Conservation (phyloP, 1,284 basidiomycete species). For the Pyrrhoderma noxium region DNA sequence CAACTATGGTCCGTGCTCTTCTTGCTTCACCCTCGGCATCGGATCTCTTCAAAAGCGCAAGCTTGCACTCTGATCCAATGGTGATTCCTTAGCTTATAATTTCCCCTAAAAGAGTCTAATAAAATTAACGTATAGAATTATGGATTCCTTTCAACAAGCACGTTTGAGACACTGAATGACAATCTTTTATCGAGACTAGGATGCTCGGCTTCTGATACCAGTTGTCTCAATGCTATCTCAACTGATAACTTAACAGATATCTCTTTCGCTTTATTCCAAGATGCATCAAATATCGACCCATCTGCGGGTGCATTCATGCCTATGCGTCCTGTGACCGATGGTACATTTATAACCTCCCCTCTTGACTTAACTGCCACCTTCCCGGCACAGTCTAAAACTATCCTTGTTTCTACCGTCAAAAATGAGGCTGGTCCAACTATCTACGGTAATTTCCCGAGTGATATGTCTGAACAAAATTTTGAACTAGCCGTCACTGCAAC, state of each 20-base stretch:
- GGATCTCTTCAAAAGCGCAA: slow-evolving; percentile 63
- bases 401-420: slow-evolving; percentile 63
- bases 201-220: slow-evolving; percentile 39
- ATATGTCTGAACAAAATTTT: slow-evolving; percentile 38
- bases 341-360: slow-evolving; percentile 47
- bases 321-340: slow-evolving; percentile 56
- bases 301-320: slow-evolving; percentile 50
- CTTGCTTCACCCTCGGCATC: slow-evolving; percentile 60
- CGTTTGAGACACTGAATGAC: slow-evolving; percentile 48
- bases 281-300: slow-evolving; percentile 38
- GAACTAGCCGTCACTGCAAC: slow-evolving; percentile 34
- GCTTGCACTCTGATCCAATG: slow-evolving; percentile 44
- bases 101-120: not conserved
- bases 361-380: slow-evolving; percentile 51
- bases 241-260: slow-evolving; percentile 45
- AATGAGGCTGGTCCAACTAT: slow-evolving; percentile 63
- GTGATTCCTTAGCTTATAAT: too few species aligned
- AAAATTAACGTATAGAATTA: slow-evolving; percentile 44
- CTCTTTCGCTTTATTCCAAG: slow-evolving; percentile 36
- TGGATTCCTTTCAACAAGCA: slow-evolving; percentile 53
- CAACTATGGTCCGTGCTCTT: slow-evolving; percentile 69
- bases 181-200: slow-evolving; percentile 44
- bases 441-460: slow-evolving; percentile 36
- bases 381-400: slow-evolving; percentile 49
- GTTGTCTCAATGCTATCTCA: slow-evolving; percentile 47